Evolutionary conservation across 1,284 basidiomycete species (phyloP).

Genomic region (Sporisorium graminicola): DNA sequence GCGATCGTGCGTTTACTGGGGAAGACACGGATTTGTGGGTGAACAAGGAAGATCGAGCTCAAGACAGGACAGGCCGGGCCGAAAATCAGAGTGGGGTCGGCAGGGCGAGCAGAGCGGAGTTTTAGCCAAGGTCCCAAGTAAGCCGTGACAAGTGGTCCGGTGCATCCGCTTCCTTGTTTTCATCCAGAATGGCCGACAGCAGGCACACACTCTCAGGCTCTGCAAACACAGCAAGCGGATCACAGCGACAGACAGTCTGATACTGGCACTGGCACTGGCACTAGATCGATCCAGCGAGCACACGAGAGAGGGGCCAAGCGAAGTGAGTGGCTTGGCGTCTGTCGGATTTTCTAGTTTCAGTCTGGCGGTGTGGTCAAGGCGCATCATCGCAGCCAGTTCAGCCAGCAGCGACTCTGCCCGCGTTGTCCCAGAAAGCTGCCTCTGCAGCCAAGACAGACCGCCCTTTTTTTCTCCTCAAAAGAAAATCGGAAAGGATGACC

Average conservation of each 20-base stretch:
- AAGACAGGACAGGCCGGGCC: neutral
- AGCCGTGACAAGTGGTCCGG: no score
- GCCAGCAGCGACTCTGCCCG: neutral
- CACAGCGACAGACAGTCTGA: no score
- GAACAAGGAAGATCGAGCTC: neutral
- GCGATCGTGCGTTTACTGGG: neutral
- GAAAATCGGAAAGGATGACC: neutral
- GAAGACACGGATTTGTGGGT: neutral
- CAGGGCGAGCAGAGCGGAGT: neutral
- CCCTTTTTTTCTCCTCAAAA: neutral
- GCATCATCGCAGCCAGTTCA: conserved; percentile 1
- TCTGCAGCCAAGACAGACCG: neutral
- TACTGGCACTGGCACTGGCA: neutral
- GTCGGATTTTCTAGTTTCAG: neutral
- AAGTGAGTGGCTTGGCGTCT: neutral
- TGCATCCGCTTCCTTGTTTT: neutral
- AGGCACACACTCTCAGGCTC: neutral
- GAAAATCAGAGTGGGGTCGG: conserved; percentile 1
- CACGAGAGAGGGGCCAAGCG: no score
- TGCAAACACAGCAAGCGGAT: no score
- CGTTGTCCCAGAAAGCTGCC: neutral
- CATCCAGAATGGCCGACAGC: neutral
- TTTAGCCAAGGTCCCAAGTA: neutral
- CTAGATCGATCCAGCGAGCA: neutral
- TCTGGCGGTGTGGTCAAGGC: conserved; percentile 1